phyloP scores from a whole-genome alignment of 495 filamentous ascomycete species.

The Aspergillus mulundensis region DNA sequence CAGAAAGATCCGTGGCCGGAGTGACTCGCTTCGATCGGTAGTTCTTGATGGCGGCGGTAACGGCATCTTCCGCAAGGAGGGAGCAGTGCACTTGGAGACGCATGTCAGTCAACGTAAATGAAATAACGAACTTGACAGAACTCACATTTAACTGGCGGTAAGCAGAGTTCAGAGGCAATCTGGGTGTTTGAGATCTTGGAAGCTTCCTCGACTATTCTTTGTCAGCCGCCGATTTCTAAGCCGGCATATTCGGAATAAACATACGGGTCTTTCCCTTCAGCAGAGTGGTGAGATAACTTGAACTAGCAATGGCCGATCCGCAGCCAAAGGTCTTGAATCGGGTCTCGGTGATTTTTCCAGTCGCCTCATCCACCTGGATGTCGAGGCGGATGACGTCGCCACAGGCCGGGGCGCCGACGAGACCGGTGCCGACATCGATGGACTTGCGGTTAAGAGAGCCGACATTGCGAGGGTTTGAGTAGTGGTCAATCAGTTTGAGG shows the following conservation, averaged over 20 bases:
- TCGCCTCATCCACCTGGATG: conserved; percentile 89
- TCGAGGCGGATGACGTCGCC: conserved; percentile 99
- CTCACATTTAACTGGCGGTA: conserved; percentile 88
- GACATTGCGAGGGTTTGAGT: conserved; percentile 56
- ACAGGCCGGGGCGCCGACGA: conserved; percentile 85
- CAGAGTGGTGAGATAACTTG: conserved; percentile 86
- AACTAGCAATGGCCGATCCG: conserved; percentile 89
- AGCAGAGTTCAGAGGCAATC: conserved; percentile 96
- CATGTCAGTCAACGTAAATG: not conserved
- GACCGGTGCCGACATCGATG: conserved; percentile 86
- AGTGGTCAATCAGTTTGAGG: conserved; percentile 17
- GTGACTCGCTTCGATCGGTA: conserved; percentile 94
- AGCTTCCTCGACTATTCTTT: conserved; percentile 66
- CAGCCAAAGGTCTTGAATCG: conserved; percentile 99
- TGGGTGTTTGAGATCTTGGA: conserved; percentile 90
- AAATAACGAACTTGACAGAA: conserved; percentile 16
- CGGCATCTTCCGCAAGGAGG: conserved; percentile 98
- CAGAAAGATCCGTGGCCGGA: conserved; percentile 69
- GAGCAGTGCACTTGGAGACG: conserved; percentile 73
- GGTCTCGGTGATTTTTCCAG: conserved; percentile 87
- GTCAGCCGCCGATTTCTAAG: not conserved
- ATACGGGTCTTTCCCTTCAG: conserved; percentile 82
- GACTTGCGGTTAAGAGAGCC: conserved; percentile 87
- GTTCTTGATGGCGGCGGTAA: conserved; percentile 97
- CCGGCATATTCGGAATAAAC: not conserved